Evolutionary conservation across 805 yeast genomes (phyloP), one percentile per base, ranked within the genome.

Genomic region (Candida anglica): DNA sequence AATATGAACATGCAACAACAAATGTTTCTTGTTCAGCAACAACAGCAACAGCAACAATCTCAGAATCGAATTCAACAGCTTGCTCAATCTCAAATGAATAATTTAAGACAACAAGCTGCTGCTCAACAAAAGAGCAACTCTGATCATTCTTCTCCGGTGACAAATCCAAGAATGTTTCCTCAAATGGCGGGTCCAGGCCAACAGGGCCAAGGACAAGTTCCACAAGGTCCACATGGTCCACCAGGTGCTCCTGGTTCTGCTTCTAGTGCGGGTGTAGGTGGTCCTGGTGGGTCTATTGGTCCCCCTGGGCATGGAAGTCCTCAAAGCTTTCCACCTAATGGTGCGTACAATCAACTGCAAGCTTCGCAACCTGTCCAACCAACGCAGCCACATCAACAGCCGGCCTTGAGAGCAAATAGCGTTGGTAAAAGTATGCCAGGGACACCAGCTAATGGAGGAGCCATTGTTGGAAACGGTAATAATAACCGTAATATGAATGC

Each of bases 11-110:
- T 49, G 31, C 64, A 53, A 36, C 66, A 59, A 36, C 64, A 55
- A 38, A 47, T 63, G 40, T 58, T 47, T 38, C 36, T 17, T 30
- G 19, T n/a, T 27, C 33, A 20, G 38, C 37, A 32, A 32, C 38
- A 21, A 38, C 33, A 20, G 38, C 37, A 32, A 32, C 33, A 20
- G 38, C 37, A 32, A 32, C 38, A 21, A 38, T 33, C 16, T 6
- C 58, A 55, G 28, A 60, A 61, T 37, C 41, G 61, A 22, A 60
- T 60, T 26, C 74, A 69, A 39, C 71, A 66, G 40, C 71, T 60
- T 35, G 71, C 75, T 3, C 77, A 71, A 46, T 57, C 53, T 27
- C 77, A 71, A 49, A 69, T 71, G 77, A 70, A 66, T 45, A 69
- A 60, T 39, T 50, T 68, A 36, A 63, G 76, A 31, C 79, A 66